Base-by-base conservation (phyloP, 805 yeast species). In the Clavispora vitiphila region DNA sequence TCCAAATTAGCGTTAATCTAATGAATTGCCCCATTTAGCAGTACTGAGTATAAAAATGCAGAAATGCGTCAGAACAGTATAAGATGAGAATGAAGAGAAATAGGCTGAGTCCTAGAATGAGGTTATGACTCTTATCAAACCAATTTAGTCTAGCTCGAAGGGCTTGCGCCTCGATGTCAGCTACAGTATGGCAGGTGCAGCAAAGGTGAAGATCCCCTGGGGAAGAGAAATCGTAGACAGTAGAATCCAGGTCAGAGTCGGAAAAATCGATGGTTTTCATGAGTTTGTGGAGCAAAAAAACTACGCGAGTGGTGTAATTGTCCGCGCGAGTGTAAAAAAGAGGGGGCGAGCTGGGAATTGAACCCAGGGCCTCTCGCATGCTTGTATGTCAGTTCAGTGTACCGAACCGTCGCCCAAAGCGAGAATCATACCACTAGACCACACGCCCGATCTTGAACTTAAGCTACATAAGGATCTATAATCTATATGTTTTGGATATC, bases 361-460 rank as follows among this genome's bases (percentile, higher is more conserved):
- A 57, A 57, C 61, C 61, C 61, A 57, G 61, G 61, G 57, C 61
- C 61, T 57, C 61, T 56, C 61, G 51, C 61, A 56, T 24, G 21
- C 46, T 55, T 54, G 56, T 18, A 18, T 24, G 30, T 36, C 34
- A 27, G 19, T 16, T 19, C 16, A 27, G 42, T 8, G 27, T 21
- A 22, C 29, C 39, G 24, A 31, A 22, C 37, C 35, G 38, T 27
- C 34, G 24, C 49, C 48, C 51, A 44, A 46, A 46, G 50, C 47
- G 49, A 45, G 51, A 48, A 48, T 48, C 51, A 48, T 48, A 48
- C 51, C 51, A 48, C 51, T 48, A 48, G 51, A 48, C 51, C 51
- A 48, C 49, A 43, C 51, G 51, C 49, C 51, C 51, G 22, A 27
- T 27, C 31, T 27, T 27, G 19, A 27, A 14, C 5, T 26, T 4